Conservation (phyloP, 2,329 filamentous ascomycete species). For the Colletotrichum eremochloae region DNA sequence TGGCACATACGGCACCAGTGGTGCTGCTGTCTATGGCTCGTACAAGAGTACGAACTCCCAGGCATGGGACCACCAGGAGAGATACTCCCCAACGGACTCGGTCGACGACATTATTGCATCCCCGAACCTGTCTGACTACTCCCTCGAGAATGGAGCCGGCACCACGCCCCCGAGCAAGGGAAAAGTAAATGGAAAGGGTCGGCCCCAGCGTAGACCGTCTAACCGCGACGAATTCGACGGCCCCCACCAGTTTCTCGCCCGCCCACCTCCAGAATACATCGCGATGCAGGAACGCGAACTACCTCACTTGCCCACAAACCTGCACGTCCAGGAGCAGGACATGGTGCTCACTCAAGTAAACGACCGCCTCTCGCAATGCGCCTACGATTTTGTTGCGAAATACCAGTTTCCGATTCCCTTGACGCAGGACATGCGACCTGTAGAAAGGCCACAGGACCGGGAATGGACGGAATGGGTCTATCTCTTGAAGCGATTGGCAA, state of each 20-base stretch:
- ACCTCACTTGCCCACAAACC: slow-evolving; percentile 84
- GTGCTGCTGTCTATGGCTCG: slow-evolving; percentile 50
- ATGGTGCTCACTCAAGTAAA: slow-evolving; percentile 84
- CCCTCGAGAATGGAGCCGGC: slow-evolving; percentile 64
- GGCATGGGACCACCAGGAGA: slow-evolving; percentile 62
- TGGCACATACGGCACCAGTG: slow-evolving; percentile 52
- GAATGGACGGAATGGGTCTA: slow-evolving; percentile 96
- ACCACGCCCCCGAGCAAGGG: slow-evolving; percentile 57
- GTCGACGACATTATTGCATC: slow-evolving; percentile 71
- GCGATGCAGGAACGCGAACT: slow-evolving; percentile 84
- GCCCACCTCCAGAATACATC: slow-evolving; percentile 77
- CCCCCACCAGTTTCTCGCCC: slow-evolving; percentile 84
- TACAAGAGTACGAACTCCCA: slow-evolving; percentile 59
- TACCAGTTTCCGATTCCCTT: slow-evolving; percentile 92
- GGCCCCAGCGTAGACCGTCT: slow-evolving; percentile 76
- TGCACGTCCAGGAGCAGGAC: slow-evolving; percentile 88
- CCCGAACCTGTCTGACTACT: slow-evolving; percentile 72
- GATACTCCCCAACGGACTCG: slow-evolving; percentile 70
- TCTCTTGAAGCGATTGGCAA: slow-evolving; percentile 85
- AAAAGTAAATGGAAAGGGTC: slow-evolving; percentile 62
- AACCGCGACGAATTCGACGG: slow-evolving; percentile 93
- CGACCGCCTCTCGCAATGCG: slow-evolving; percentile 86
- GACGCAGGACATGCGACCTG: slow-evolving; percentile 83
- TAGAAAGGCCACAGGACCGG: slow-evolving; percentile 80
- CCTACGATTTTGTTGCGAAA: slow-evolving; percentile 91